phyloP scores from a whole-genome alignment of 805 yeast genomes.

The Cyberlindnera americana region DNA sequence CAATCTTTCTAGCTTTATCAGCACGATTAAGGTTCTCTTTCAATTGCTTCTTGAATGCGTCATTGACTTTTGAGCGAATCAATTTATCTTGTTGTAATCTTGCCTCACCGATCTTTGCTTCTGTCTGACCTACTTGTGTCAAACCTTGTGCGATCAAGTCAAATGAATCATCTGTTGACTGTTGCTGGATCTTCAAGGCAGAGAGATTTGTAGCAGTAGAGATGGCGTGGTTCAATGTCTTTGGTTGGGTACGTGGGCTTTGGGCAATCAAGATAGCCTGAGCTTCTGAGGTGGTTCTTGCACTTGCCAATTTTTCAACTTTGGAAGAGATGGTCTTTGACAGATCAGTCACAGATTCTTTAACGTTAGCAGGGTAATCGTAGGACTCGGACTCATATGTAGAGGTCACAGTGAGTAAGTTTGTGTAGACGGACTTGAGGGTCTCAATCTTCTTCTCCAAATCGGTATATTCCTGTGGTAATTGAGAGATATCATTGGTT shows the following conservation, averaged over 20 bases:
- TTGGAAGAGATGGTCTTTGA: constrained; percentile 62
- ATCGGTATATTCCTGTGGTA: constrained; percentile 77
- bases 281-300: constrained; percentile 76
- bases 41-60: constrained; percentile 59
- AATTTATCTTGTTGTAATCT: constrained; percentile 78
- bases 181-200: constrained; percentile 30
- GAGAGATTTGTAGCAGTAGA: constrained; percentile 64
- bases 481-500: constrained; percentile 77
- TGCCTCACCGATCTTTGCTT: constrained; percentile 76
- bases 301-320: constrained; percentile 65
- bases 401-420: constrained; percentile 48
- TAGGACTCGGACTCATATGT: constrained; percentile 72
- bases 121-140: constrained; percentile 62
- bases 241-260: constrained; percentile 54
- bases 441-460: constrained; percentile 73
- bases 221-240: constrained; percentile 79
- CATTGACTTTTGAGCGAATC: constrained; percentile 66
- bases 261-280: constrained; percentile 63
- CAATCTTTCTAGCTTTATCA: constrained; percentile 64
- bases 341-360: constrained; percentile 71
- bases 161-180: constrained; percentile 36
- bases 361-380: constrained; percentile 74
- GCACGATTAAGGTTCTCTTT: constrained; percentile 60
- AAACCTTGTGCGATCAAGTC: constrained; percentile 59
- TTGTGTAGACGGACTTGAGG: constrained; percentile 62